Evolutionary conservation across 768 basidiomycete species (phyloP), one percentile per base, ranked within the genome.

Genomic region (Crepidotus variabilis): DNA sequence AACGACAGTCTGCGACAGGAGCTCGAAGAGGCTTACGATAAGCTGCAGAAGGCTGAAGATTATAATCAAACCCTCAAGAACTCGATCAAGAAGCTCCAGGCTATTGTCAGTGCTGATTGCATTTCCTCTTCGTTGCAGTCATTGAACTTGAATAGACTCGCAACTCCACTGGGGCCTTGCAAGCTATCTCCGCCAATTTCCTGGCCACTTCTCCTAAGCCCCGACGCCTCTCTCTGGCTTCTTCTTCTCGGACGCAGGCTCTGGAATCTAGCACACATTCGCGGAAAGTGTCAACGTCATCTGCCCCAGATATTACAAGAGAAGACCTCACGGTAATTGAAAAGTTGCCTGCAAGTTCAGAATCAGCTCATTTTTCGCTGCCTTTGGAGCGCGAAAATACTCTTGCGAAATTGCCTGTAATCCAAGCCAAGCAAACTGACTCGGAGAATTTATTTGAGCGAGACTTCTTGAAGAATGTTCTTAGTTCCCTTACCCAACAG

Each of bases 401-500:
- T 9, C 22, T 60, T 32, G 50, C 36, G 16, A 55, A 51, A 43
- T 51, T 63, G 33, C 56, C 56, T 16, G 34, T 49, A 47, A 28
- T 52, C 13, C 46, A 39, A 33, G 50, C 56, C 20, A 60, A 16
- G 51, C 59, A 13, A 35, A 54, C 46, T n/a, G 45, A 20, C 20
- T 43, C 32, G 11, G 64, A 69, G n/a, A 70, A 68, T 47, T 57
- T 63, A 8, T 81, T 80, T 58, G 70, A 67, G 8, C 72, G 79
- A n/a, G 64, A 65, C 5, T 69, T 75, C 34, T 63, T 81, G 33
- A 72, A 69, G 24, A 54, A 60, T 11, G 65, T 67, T 6, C 63
- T 83, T 2, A 78, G 78, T 20, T 62, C 73, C 9, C 61, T 78
- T 4, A 64, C 76, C 20, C 71, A 72, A 16, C 68, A 67, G 78